Conservation (phyloP, 768 basidiomycete genomes). For the Agrocybe pediades region DNA sequence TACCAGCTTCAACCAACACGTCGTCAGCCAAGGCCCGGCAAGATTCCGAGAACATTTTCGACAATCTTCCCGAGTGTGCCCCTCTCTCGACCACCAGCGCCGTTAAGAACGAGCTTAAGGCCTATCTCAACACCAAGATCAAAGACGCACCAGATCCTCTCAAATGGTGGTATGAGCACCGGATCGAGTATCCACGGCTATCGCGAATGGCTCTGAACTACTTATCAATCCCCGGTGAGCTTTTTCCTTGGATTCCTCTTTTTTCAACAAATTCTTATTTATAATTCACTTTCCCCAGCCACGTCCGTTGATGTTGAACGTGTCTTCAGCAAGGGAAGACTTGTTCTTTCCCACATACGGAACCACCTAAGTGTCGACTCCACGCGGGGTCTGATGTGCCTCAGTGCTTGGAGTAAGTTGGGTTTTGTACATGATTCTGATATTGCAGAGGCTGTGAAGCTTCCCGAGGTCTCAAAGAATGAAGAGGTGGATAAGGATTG, state of each 20-base stretch:
- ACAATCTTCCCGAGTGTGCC: constrained; percentile 20
- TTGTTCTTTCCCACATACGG: constrained; percentile 2
- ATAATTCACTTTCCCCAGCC: neutral
- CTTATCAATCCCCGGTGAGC: neutral
- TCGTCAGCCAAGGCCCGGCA: too few relatives aligned
- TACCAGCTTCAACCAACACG: neutral
- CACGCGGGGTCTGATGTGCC: constrained; percentile 1
- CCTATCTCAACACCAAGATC: constrained; percentile 20
- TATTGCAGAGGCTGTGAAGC: too few relatives aligned
- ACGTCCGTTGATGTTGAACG: constrained; percentile 6
- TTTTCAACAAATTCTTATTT: neutral
- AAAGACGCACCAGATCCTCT: constrained; percentile 23
- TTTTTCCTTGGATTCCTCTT: too few relatives aligned
- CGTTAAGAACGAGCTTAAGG: constrained; percentile 19
- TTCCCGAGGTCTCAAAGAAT: too few relatives aligned
- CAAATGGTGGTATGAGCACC: constrained; percentile 13
- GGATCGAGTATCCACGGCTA: constrained; percentile 11
- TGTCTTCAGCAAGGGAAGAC: neutral
- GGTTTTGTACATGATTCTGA: neutral
- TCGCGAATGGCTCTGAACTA: constrained; percentile 11
- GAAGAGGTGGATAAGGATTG: too few relatives aligned
- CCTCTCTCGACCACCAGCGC: constrained; percentile 3
- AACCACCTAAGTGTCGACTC: neutral
- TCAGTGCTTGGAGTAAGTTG: neutral
- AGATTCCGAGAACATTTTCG: constrained; percentile 26